A percentile compares a stretch with the other conserved stretches of the same genome.
Evolutionary conservation across 371 early-diverging fungal genomes (phyloP).

Genomic region (Fennellomyces sp.): DNA sequence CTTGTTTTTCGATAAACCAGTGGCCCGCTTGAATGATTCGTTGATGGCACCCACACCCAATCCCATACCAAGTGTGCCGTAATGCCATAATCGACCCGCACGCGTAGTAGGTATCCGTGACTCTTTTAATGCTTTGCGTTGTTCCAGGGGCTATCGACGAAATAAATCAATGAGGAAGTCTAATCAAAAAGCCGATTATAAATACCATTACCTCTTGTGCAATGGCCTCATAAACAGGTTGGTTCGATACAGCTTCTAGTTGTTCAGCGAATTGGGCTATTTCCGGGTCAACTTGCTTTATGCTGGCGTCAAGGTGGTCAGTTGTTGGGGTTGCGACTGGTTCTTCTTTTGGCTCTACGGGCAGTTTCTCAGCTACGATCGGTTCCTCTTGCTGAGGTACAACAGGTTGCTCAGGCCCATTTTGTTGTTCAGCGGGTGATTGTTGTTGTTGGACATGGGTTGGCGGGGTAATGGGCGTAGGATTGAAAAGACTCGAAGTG

Average conservation of each 20-base stretch:
- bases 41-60: constrained; percentile 77
- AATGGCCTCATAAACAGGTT: constrained; percentile 9
- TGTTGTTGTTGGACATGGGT: background rate
- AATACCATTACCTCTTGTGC: constrained; percentile 6
- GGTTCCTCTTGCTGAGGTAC: background rate
- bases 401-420: background rate
- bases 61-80: constrained; percentile 74
- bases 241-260: constrained; percentile 6
- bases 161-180: no score
- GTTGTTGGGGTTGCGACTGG: background rate
- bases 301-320: background rate
- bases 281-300: background rate
- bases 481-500: constrained; percentile 46
- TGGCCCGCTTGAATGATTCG: constrained; percentile 71
- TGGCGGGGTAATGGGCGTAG: constrained; percentile 22
- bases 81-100: constrained; percentile 66
- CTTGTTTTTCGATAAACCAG: constrained; percentile 49
- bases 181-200: no score
- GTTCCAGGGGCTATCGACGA: constrained; percentile 2
- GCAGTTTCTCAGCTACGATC: background rate
- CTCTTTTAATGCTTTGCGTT: constrained; percentile 40
- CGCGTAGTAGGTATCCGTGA: constrained; percentile 71
- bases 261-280: constrained; percentile 3
- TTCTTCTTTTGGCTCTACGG: background rate
- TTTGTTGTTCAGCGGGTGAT: background rate